phyloP scores from a whole-genome alignment of 805 yeast genomes.

The Phaffomyces antillensis region DNA sequence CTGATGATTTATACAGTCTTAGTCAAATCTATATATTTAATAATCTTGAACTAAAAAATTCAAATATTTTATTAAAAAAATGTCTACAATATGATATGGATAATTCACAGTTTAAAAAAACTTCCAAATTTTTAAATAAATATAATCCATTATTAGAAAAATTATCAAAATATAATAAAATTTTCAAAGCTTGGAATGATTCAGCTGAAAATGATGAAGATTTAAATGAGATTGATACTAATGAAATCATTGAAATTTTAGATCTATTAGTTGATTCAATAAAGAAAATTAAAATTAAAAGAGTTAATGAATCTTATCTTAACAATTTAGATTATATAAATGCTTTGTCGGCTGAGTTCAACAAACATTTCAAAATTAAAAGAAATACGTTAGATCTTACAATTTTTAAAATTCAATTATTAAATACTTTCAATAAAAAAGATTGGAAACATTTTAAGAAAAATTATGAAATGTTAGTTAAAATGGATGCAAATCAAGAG shows the following conservation, averaged over 20 bases:
- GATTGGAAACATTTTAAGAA: conserved; percentile 21
- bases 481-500: conserved; percentile 13
- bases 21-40: conserved; percentile 41
- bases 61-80: conserved; percentile 36
- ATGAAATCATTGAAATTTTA: conserved; percentile 30
- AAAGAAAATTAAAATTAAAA: conserved; percentile 17
- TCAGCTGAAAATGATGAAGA: conserved; percentile 30
- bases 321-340: conserved; percentile 17
- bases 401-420: conserved; percentile 34
- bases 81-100: conserved; percentile 81
- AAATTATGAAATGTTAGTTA: conserved; percentile 22
- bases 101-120: conserved; percentile 45
- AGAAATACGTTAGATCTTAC: conserved; percentile 21
- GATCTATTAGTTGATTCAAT: conserved; percentile 11
- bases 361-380: conserved; percentile 10
- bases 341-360: conserved; percentile 13
- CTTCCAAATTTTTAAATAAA: conserved; percentile 47
- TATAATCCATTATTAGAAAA: conserved; percentile 27
- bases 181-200: conserved; percentile 35
- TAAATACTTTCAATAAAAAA: conserved; percentile 28
- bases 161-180: conserved; percentile 35
- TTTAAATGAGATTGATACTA: conserved; percentile 37
- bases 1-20: conserved; percentile 23
- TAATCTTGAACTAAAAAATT: conserved; percentile 42
- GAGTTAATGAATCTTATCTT: conserved; percentile 14